Evolutionary conservation across 352 stramenopile genomes (phyloP).

Genomic region (Phytophthora nicotianae): DNA sequence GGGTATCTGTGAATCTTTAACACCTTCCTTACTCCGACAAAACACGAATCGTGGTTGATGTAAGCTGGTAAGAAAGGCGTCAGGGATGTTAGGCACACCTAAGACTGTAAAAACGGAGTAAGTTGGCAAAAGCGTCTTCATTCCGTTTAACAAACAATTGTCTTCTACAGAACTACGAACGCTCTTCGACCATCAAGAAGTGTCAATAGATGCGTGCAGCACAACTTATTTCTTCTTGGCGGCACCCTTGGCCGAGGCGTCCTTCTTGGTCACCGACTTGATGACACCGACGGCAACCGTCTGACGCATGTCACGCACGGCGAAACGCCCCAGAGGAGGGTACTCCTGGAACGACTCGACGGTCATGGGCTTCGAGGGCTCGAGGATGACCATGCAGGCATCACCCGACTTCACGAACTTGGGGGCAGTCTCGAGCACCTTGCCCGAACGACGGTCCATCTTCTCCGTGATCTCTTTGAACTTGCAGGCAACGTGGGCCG

Average conservation of each 20-base stretch:
- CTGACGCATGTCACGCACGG: slow-evolving; percentile 96
- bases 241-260: slow-evolving; percentile 38
- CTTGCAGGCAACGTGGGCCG: slow-evolving; percentile 95
- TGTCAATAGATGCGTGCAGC: slow-evolving; percentile 24
- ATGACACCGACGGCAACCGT: slow-evolving; percentile 98
- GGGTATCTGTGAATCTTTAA: too few relatives aligned
- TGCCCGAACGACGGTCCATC: slow-evolving; percentile 96
- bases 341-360: slow-evolving; percentile 98
- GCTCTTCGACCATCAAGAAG: slow-evolving; percentile 23
- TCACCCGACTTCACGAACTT: slow-evolving; percentile 96
- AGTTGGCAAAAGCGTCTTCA: slow-evolving; percentile 22
- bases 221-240: slow-evolving; percentile 54
- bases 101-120: too few relatives aligned
- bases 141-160: slow-evolving; percentile 20
- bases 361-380: slow-evolving; percentile 93
- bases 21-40: too few relatives aligned
- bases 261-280: slow-evolving; percentile 93
- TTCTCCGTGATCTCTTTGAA: slow-evolving; percentile 96
- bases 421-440: slow-evolving; percentile 94
- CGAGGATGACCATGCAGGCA: slow-evolving; percentile 95
- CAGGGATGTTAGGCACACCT: too few relatives aligned
- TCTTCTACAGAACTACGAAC: slow-evolving; percentile 21
- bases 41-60: too few relatives aligned
- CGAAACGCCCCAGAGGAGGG: slow-evolving; percentile 95
- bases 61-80: too few relatives aligned